Evolutionary conservation across 805 yeast genomes (phyloP).

Genomic region (Yarrowia deformans): DNA sequence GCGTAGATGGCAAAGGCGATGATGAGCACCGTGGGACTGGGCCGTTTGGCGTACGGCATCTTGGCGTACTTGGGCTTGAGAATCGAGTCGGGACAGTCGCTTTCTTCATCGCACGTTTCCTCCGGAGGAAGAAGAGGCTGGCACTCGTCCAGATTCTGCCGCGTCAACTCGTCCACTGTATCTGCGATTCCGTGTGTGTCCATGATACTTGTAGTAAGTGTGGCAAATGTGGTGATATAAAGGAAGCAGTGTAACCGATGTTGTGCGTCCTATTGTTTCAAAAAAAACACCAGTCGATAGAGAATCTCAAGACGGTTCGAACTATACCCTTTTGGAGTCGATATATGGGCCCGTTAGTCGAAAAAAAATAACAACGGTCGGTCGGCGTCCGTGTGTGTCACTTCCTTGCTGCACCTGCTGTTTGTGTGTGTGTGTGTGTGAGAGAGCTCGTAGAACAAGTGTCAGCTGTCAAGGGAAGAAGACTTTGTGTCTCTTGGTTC

Average conservation of each 20-base stretch:
- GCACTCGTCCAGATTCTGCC: conserved; percentile 16
- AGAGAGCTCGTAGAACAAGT: neutral
- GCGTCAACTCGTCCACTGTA: conserved; percentile 34
- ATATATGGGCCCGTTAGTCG: no score
- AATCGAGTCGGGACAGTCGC: conserved; percentile 24
- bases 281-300: neutral
- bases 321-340: no score
- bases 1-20: conserved; percentile 37
- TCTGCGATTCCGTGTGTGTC: conserved; percentile 36
- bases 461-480: neutral
- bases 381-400: no score
- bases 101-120: conserved; percentile 22
- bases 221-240: neutral
- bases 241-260: no score
- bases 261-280: no score
- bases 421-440: neutral
- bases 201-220: conserved; percentile 2
- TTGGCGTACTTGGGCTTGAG: conserved; percentile 33
- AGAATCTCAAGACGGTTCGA: neutral
- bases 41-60: conserved; percentile 23
- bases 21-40: conserved; percentile 6
- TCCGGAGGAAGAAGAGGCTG: conserved; percentile 21
- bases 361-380: no score
- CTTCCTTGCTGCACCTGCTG: neutral
- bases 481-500: no score